Evolutionary conservation across 2,329 filamentous ascomycete genomes (phyloP).

Genomic region (Aspergillus thermomutatus): DNA sequence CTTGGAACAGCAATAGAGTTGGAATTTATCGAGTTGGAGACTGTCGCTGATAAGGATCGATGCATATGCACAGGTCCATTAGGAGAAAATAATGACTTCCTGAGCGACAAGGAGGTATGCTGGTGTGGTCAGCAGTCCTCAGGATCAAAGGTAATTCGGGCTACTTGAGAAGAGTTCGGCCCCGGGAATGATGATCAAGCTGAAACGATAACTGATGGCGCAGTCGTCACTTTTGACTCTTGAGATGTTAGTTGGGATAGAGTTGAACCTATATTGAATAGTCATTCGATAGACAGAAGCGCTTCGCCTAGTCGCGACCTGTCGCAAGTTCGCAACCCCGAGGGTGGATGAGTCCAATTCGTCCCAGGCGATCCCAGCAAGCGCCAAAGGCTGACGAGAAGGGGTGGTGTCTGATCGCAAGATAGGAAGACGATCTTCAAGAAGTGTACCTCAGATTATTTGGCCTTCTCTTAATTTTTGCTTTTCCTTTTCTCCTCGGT

Average conservation of each 20-base stretch:
- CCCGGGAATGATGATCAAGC: neutral
- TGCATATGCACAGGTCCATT: neutral
- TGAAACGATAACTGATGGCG: neutral
- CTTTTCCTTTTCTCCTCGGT: slow-evolving; percentile 2
- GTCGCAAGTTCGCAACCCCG: neutral
- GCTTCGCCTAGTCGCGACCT: neutral
- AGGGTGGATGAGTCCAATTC: neutral
- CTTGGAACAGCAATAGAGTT: neutral
- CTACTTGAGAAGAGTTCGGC: neutral
- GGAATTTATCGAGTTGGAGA: neutral
- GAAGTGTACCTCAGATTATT: neutral
- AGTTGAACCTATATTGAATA: neutral
- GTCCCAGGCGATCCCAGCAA: neutral
- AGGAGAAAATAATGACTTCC: neutral
- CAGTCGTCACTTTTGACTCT: neutral
- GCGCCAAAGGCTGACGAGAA: neutral
- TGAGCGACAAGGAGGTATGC: neutral
- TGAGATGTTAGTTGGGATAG: neutral
- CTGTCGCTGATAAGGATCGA: neutral
- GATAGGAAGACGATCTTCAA: neutral
- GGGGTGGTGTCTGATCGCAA: neutral
- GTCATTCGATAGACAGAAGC: neutral
- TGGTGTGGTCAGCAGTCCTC: neutral
- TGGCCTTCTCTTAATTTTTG: slow-evolving; percentile 1
- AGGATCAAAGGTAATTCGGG: neutral